Evolutionary conservation across 176 grass and related monocot species (phyloP).

Genomic region (Musa itinerans): DNA sequence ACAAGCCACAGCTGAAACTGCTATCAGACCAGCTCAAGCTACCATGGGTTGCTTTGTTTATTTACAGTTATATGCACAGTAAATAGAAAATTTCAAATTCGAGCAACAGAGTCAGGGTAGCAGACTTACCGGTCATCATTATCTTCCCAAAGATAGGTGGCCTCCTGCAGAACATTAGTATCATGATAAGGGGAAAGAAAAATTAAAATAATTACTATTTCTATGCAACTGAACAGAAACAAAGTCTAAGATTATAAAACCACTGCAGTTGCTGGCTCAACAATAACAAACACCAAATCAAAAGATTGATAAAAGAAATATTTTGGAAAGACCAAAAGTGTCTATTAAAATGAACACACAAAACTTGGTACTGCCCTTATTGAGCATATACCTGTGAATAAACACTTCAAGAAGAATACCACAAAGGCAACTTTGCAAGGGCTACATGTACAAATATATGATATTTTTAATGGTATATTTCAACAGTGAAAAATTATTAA

Average conservation of each 20-base stretch:
- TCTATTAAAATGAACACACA: too few relatives aligned
- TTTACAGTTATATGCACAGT: neutral
- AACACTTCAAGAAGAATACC: too few relatives aligned
- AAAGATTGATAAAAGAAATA: too few relatives aligned
- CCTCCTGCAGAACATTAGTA: constrained; percentile 48
- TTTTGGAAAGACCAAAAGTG: too few relatives aligned
- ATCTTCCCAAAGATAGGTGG: constrained; percentile 91
- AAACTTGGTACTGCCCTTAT: too few relatives aligned
- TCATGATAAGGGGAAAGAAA: neutral
- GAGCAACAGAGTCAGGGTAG: neutral
- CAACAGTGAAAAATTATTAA: neutral
- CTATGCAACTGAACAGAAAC: constrained; percentile 18
- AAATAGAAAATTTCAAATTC: neutral
- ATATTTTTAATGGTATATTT: too few relatives aligned
- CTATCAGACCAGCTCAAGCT: neutral
- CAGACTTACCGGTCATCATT: constrained; percentile 73
- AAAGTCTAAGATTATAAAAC: neutral
- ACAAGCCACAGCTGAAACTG: neutral
- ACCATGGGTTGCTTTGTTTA: neutral
- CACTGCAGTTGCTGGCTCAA: neutral
- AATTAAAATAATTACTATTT: constrained; percentile 11
- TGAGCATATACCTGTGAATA: too few relatives aligned
- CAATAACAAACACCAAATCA: neutral
- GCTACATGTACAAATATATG: too few relatives aligned
- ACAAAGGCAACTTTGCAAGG: too few relatives aligned